phyloP scores from a whole-genome alignment of 2,329 filamentous ascomycete species.

The Botrytis pseudocinerea region DNA sequence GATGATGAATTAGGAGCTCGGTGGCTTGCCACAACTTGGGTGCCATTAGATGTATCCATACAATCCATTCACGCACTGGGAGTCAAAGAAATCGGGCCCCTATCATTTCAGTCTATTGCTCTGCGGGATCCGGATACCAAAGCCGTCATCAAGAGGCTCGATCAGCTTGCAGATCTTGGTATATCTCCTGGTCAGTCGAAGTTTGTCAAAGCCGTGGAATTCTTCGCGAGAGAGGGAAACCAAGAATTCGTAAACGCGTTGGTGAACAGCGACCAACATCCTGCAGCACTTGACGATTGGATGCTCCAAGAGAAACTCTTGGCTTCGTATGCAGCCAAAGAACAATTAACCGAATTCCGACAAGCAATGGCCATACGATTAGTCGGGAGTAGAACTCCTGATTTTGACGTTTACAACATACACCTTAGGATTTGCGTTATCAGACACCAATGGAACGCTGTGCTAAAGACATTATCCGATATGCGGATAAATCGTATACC shows the following conservation, averaged over 20 bases:
- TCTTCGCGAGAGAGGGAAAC: constrained; percentile 61
- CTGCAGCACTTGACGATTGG: constrained; percentile 59
- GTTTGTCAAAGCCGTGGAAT: constrained; percentile 65
- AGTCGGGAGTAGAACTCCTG: constrained; percentile 43
- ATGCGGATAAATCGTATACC: constrained; percentile 50
- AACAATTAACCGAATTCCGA: constrained; percentile 54
- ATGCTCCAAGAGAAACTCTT: constrained; percentile 56
- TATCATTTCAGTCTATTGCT: constrained; percentile 76
- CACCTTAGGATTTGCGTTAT: constrained; percentile 46
- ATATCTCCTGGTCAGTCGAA: constrained; percentile 63
- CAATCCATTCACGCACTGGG: constrained; percentile 69
- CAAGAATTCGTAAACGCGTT: constrained; percentile 35
- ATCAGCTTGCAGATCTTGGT: constrained; percentile 59
- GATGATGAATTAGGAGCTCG: constrained; percentile 74
- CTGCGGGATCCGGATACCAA: constrained; percentile 59
- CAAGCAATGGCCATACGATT: constrained; percentile 56
- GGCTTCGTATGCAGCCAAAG: constrained; percentile 50
- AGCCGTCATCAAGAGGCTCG: constrained; percentile 59
- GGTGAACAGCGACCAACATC: constrained; percentile 61
- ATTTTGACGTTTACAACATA: constrained; percentile 48
- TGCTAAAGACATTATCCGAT: constrained; percentile 43
- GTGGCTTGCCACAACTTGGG: constrained; percentile 76
- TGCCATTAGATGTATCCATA: constrained; percentile 72
- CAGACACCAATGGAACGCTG: constrained; percentile 40
- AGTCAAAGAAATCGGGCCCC: constrained; percentile 69